Conservation (phyloP, 495 filamentous ascomycete genomes). For the Tuber indicum region DNA sequence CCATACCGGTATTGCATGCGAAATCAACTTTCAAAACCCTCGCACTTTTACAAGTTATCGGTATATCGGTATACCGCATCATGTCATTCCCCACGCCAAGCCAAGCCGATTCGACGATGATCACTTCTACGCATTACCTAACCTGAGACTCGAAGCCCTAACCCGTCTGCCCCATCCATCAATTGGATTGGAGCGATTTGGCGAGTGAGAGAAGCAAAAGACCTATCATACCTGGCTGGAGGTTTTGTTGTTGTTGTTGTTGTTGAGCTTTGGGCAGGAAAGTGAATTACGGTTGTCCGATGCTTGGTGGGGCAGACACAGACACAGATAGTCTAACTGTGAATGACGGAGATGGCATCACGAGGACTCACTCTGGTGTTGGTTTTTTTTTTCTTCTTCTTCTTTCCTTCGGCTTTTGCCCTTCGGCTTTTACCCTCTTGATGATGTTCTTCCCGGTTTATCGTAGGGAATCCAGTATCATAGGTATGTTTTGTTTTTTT, state of each 20-base stretch:
- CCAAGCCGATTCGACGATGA: background rate
- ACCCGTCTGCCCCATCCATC: background rate
- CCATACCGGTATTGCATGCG: background rate
- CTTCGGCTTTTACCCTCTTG: no score
- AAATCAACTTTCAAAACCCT: background rate
- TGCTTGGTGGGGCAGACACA: background rate
- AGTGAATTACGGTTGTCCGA: background rate
- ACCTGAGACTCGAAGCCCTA: background rate
- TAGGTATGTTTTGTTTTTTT: background rate
- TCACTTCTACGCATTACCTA: background rate
- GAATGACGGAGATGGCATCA: background rate
- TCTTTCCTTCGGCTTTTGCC: background rate
- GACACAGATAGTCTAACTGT: background rate
- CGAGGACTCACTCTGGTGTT: constrained; percentile 1
- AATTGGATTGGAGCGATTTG: background rate
- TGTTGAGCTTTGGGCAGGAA: constrained; percentile 2
- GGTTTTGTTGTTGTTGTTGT: no score
- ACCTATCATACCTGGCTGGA: no score
- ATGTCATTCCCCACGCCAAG: background rate
- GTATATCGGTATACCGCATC: background rate
- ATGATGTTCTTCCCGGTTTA: background rate
- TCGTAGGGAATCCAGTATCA: background rate
- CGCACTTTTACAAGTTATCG: no score
- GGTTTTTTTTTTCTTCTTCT: background rate
- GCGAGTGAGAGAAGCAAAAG: background rate